These are phyloP conservation scores for Diospyros kaki DNA, from an alignment of 148 eudicot genomes.

Conservation along the genomic window DNA sequence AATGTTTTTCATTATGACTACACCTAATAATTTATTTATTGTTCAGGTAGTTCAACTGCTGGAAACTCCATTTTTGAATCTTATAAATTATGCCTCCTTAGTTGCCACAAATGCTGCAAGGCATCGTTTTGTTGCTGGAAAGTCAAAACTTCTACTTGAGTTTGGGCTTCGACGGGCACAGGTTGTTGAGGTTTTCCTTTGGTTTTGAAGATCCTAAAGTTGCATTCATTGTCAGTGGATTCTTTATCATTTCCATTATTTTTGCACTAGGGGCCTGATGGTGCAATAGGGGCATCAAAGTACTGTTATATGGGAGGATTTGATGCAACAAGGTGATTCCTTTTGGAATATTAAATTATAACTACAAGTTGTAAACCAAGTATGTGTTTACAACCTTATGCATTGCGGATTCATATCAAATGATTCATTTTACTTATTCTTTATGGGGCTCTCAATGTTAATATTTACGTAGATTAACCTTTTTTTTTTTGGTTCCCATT, in stretches of 20 bases:
- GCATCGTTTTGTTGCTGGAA: slow-evolving; percentile 90
- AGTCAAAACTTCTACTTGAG: slow-evolving; percentile 74
- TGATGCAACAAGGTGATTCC: slow-evolving; percentile 86
- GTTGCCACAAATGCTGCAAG: slow-evolving; percentile 98
- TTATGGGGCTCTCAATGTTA: too few species aligned
- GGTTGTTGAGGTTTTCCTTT: slow-evolving; percentile 30
- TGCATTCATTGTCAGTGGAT: neutral
- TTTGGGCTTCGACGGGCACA: slow-evolving; percentile 96
- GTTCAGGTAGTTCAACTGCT: slow-evolving; percentile 78
- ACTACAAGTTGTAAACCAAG: neutral
- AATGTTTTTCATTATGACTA: slow-evolving; percentile 5
- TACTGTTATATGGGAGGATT: slow-evolving; percentile 93
- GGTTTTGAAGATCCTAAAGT: neutral
- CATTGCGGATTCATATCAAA: neutral
- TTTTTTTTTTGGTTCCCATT: neutral
- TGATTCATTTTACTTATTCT: neutral
- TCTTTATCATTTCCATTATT: neutral
- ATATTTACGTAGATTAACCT: neutral
- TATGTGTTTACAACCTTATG: neutral
- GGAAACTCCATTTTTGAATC: slow-evolving; percentile 88
- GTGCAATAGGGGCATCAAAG: slow-evolving; percentile 84
- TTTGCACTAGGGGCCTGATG: slow-evolving; percentile 77
- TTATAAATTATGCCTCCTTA: slow-evolving; percentile 84
- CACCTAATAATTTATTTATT: neutral
- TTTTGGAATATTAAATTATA: neutral